Percentiles rank a stretch among this genome's conserved stretches.
Evolutionary conservation across 2,329 filamentous ascomycete species (phyloP).

Genomic region (Madurella mycetomatis): DNA sequence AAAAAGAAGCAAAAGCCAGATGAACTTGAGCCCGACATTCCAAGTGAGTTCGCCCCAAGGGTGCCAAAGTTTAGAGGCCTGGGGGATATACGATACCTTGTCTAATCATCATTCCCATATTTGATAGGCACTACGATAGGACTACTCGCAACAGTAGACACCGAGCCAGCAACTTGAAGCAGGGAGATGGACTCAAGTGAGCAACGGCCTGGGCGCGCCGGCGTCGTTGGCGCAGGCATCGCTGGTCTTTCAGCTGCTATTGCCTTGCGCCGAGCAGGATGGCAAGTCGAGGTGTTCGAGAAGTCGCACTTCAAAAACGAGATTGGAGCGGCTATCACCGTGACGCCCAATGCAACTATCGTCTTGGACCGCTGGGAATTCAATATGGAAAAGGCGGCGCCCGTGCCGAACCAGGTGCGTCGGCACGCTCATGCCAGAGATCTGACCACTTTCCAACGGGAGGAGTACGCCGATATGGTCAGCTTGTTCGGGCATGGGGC

Average conservation of each 20-base stretch:
- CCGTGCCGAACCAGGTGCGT: constrained; percentile 12
- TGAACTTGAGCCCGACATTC: too few relatives aligned
- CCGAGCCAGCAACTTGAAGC: neutral
- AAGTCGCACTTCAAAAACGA: constrained; percentile 35
- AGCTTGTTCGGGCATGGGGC: constrained; percentile 2
- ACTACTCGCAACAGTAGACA: too few relatives aligned
- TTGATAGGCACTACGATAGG: too few relatives aligned
- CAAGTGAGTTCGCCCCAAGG: too few relatives aligned
- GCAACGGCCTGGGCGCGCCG: neutral
- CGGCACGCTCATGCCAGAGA: neutral
- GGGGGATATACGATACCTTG: too few relatives aligned
- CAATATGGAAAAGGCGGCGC: constrained; percentile 2
- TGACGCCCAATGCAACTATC: constrained; percentile 17
- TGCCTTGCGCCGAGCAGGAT: constrained; percentile 28
- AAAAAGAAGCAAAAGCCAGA: neutral
- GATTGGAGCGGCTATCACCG: constrained; percentile 33
- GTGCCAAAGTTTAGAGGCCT: too few relatives aligned
- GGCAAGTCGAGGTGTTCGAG: constrained; percentile 35
- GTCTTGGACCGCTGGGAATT: constrained; percentile 19
- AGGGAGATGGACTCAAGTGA: neutral
- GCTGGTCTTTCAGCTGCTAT: constrained; percentile 1
- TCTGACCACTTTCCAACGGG: neutral
- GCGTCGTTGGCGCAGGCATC: constrained; percentile 2
- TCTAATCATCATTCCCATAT: too few relatives aligned
- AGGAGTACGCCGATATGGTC: constrained; percentile 12